phyloP scores from a whole-genome alignment of 1,139 yeast species.

The Pichiaceae sp. region DNA sequence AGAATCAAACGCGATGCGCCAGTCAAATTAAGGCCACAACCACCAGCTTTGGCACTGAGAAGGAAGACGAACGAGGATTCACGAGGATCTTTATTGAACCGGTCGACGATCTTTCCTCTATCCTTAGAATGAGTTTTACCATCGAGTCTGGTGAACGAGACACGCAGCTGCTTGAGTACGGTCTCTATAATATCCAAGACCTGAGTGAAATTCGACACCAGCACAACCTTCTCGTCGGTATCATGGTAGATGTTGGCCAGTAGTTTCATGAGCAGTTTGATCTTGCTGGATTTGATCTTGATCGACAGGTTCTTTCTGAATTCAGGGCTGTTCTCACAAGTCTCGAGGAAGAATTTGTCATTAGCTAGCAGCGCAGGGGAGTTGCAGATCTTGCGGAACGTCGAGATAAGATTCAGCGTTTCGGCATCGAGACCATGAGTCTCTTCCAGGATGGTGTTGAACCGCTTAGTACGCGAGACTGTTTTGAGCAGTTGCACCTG shows the following conservation, averaged over 20 bases:
- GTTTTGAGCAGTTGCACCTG: conserved; percentile 52
- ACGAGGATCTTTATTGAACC: conserved; percentile 49
- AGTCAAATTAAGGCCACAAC: conserved; percentile 80
- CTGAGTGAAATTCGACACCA: conserved; percentile 85
- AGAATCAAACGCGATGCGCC: conserved; percentile 85
- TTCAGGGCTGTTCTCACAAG: conserved; percentile 20
- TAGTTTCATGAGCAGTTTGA: conserved; percentile 46
- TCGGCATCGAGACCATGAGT: conserved; percentile 19
- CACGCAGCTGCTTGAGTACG: conserved; percentile 40
- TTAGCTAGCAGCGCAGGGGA: conserved; percentile 58
- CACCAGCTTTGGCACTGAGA: conserved; percentile 88
- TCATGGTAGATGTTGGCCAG: conserved; percentile 35
- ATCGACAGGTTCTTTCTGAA: conserved; percentile 21
- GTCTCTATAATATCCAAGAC: conserved; percentile 72
- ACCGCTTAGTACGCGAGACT: conserved; percentile 22
- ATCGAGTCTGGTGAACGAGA: conserved; percentile 61
- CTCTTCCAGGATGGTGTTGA: conserved; percentile 5
- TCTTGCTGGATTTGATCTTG: conserved; percentile 44
- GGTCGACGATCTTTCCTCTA: conserved; percentile 57
- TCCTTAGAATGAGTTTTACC: conserved; percentile 69
- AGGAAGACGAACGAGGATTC: conserved; percentile 54
- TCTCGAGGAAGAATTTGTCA: conserved; percentile 24
- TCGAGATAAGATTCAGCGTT: conserved; percentile 62
- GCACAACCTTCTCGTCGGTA: conserved; percentile 63
- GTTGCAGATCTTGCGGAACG: conserved; percentile 76